Evolutionary conservation across 2,329 filamentous ascomycete species (phyloP).

Genomic region (Metarhizium humberi): DNA sequence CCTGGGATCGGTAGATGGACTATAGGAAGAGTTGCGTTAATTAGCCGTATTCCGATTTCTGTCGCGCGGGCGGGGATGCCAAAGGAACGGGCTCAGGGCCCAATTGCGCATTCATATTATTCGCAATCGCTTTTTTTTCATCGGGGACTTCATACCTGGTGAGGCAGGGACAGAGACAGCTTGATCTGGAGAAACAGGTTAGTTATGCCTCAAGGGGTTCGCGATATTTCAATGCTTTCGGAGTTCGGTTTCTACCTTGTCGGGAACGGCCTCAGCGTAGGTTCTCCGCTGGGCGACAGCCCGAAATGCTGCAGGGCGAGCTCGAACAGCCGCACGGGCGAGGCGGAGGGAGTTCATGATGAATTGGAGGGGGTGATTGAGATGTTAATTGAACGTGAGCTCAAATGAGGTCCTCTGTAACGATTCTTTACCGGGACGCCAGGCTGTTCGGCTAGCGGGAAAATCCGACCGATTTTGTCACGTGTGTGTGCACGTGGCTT

Average conservation of each 20-base stretch:
- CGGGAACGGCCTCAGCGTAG: slow-evolving; percentile 80
- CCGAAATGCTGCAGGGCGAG: slow-evolving; percentile 67
- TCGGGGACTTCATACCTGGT: slow-evolving; percentile 66
- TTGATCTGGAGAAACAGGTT: slow-evolving; percentile 56
- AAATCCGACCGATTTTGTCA: slow-evolving; percentile 27
- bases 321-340: slow-evolving; percentile 81
- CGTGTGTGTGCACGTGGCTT: slow-evolving; percentile 23
- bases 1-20: slow-evolving; percentile 61
- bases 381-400: slow-evolving; percentile 34
- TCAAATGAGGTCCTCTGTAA: slow-evolving; percentile 32
- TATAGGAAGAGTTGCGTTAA: slow-evolving; percentile 38
- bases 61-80: slow-evolving; percentile 9
- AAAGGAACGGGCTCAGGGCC: slow-evolving; percentile 8
- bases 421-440: slow-evolving; percentile 37
- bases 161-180: slow-evolving; percentile 93
- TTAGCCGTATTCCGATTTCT: slow-evolving; percentile 28
- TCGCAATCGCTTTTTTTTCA: slow-evolving; percentile 11
- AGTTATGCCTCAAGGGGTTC: slow-evolving; percentile 11
- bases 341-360: slow-evolving; percentile 93
- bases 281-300: slow-evolving; percentile 74
- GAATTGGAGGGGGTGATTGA: slow-evolving; percentile 39
- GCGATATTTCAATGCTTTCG: slow-evolving; percentile 13
- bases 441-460: slow-evolving; percentile 30
- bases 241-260: slow-evolving; percentile 52
- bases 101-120: slow-evolving; percentile 18